These are phyloP conservation scores for Lichtheimia ramosa DNA, from an alignment of 371 early-diverging fungal species.

Conservation along the genomic window DNA sequence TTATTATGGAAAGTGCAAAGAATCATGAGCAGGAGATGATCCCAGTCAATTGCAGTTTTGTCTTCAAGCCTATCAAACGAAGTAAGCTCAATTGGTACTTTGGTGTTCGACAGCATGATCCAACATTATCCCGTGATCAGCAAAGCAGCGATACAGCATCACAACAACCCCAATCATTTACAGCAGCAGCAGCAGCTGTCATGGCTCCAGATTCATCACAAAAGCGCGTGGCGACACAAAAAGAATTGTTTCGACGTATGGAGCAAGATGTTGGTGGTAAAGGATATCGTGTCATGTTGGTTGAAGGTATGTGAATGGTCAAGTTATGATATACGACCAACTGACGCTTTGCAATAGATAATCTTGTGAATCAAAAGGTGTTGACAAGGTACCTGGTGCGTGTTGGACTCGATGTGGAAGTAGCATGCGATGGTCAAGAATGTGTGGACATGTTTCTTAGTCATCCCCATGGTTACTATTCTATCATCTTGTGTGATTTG, in stretches of 20 bases:
- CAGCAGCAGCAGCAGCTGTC: not conserved
- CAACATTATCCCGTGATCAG: not conserved
- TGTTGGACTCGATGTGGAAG: slow-evolving; percentile 52
- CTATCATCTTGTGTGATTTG: slow-evolving; percentile 59
- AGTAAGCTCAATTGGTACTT: slow-evolving; percentile 57
- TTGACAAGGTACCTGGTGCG: slow-evolving; percentile 49
- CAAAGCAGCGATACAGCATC: not conserved
- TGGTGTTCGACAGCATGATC: slow-evolving; percentile 36
- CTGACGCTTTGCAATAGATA: slow-evolving; percentile 35
- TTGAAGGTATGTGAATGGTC: slow-evolving; percentile 43
- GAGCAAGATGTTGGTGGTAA: slow-evolving; percentile 51
- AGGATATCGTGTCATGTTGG: slow-evolving; percentile 49
- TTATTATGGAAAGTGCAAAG: slow-evolving; percentile 51
- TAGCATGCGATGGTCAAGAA: slow-evolving; percentile 58
- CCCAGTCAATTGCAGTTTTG: slow-evolving; percentile 52
- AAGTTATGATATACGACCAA: not conserved
- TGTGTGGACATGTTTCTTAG: slow-evolving; percentile 49
- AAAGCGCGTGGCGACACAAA: slow-evolving; percentile 51
- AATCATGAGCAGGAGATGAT: slow-evolving; percentile 30
- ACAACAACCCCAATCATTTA: not conserved
- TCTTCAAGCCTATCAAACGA: slow-evolving; percentile 61
- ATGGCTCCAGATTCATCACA: slow-evolving; percentile 46
- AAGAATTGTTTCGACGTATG: slow-evolving; percentile 58
- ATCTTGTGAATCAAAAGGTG: slow-evolving; percentile 65
- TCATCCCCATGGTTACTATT: slow-evolving; percentile 46